These are phyloP conservation scores for Aplosporella prunicola DNA, from an alignment of 2,329 filamentous ascomycete genomes.

Conservation along the genomic window DNA sequence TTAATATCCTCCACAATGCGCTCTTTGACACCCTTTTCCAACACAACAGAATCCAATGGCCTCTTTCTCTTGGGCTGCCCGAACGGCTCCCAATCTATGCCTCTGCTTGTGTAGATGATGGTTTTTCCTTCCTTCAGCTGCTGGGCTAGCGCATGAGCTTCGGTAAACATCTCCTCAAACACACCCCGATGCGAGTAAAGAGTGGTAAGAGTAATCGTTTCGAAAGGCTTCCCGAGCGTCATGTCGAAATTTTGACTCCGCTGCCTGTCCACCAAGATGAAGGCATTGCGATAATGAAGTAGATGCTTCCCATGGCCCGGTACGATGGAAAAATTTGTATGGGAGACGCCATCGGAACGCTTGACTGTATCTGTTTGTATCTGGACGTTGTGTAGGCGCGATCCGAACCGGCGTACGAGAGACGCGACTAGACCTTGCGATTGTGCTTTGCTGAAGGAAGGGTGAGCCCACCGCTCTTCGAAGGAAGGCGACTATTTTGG, in stretches of 20 bases:
- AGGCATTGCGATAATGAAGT: conserved; percentile 75
- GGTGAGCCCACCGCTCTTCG: too few relatives aligned
- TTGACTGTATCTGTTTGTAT: conserved; percentile 55
- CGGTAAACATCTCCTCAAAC: conserved; percentile 80
- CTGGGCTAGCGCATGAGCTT: conserved; percentile 72
- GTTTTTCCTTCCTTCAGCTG: conserved; percentile 86
- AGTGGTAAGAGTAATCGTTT: conserved; percentile 86
- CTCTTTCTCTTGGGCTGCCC: conserved; percentile 79
- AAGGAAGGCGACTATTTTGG: too few relatives aligned
- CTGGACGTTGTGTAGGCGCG: conserved; percentile 53
- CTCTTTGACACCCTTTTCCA: conserved; percentile 77
- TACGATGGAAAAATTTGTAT: conserved; percentile 77
- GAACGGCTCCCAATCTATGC: conserved; percentile 75
- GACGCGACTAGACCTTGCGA: conserved; percentile 42
- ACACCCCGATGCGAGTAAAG: conserved; percentile 81
- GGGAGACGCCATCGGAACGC: conserved; percentile 56
- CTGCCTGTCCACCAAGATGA: conserved; percentile 77
- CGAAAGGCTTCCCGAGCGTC: conserved; percentile 80
- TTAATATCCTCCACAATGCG: conserved; percentile 68
- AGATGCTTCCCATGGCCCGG: conserved; percentile 87
- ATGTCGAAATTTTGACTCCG: conserved; percentile 67
- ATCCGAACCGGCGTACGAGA: conserved; percentile 49
- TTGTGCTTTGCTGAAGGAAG: too few relatives aligned
- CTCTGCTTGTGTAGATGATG: conserved; percentile 69
- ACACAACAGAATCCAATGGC: conserved; percentile 76